These are phyloP conservation scores for Teratosphaeria zuluensis DNA, from an alignment of 2,329 filamentous ascomycete species.

Conservation along the genomic window DNA sequence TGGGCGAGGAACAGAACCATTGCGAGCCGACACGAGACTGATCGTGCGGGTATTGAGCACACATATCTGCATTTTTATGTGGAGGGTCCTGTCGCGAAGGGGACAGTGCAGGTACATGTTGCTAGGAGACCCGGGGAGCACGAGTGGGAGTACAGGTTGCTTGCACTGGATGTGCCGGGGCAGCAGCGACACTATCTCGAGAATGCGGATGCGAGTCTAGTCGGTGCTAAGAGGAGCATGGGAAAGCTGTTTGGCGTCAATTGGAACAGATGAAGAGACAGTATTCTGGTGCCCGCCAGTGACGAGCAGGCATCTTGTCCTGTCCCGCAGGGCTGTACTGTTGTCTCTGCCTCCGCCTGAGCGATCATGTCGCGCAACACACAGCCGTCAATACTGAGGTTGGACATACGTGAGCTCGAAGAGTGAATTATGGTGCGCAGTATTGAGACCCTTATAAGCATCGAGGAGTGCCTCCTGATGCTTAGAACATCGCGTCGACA, in stretches of 20 bases:
- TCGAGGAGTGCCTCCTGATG: not conserved
- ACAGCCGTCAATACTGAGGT: not conserved
- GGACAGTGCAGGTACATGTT: conserved; percentile 70
- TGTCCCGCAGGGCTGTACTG: not conserved
- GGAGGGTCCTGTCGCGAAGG: conserved; percentile 64
- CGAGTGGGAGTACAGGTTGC: conserved; percentile 68
- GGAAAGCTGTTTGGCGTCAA: conserved; percentile 53
- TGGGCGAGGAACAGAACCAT: conserved; percentile 60
- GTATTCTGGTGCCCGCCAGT: not conserved
- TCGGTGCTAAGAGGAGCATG: conserved; percentile 21
- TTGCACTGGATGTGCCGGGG: conserved; percentile 72
- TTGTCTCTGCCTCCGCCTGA: not conserved
- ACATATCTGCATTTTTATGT: conserved; percentile 80
- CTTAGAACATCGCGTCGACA: not conserved
- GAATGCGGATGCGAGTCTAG: conserved; percentile 45
- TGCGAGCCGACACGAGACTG: conserved; percentile 47
- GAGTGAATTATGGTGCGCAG: not conserved
- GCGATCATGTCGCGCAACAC: not conserved
- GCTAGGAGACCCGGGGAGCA: conserved; percentile 53
- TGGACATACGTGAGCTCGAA: not conserved
- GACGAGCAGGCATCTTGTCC: not conserved
- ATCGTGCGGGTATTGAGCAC: conserved; percentile 68
- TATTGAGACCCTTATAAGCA: not conserved
- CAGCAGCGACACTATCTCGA: conserved; percentile 54
- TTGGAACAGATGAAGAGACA: conserved; percentile 34